phyloP scores from a whole-genome alignment of 768 basidiomycete genomes.

The Pleurotus giganteus region DNA sequence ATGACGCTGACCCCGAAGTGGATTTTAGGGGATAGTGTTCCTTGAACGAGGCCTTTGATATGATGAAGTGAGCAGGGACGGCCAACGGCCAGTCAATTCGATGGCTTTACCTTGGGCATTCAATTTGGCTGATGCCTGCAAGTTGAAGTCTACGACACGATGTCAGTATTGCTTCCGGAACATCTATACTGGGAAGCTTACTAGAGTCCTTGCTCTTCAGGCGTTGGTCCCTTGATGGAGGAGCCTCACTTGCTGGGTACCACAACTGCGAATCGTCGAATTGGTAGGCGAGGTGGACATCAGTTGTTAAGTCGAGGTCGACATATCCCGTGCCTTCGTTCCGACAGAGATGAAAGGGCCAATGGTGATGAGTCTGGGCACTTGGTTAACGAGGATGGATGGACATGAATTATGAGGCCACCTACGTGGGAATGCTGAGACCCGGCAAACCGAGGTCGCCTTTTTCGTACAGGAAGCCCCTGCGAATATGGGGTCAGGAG shows the following conservation, averaged over 20 bases:
- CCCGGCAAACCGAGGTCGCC: slow-evolving; percentile 30
- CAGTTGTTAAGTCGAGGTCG: slow-evolving; percentile 29
- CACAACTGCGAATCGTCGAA: slow-evolving; percentile 1
- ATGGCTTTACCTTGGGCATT: background rate
- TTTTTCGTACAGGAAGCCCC: slow-evolving; percentile 24
- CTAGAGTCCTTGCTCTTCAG: background rate
- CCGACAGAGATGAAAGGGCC: slow-evolving; percentile 37
- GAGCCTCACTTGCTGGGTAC: background rate
- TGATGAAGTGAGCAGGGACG: background rate
- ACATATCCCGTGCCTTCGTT: slow-evolving; percentile 24
- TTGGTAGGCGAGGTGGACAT: slow-evolving; percentile 28
- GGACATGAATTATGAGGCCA: background rate
- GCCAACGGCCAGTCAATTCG: background rate
- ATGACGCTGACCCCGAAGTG: background rate
- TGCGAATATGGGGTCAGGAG: slow-evolving; percentile 12
- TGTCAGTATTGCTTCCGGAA: too few species aligned
- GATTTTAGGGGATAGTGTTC: slow-evolving; percentile 1
- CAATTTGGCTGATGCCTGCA: slow-evolving; percentile 3
- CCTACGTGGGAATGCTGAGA: slow-evolving; percentile 29
- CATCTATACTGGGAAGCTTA: background rate
- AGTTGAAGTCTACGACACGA: background rate
- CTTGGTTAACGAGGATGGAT: background rate
- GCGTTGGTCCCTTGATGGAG: background rate
- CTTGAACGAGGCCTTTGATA: background rate
- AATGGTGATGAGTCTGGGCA: slow-evolving; percentile 31